Percentiles rank a stretch among this genome's conserved stretches.
Conservation (phyloP, 2,329 filamentous ascomycete species). For the Tolypocladium tundrense region DNA sequence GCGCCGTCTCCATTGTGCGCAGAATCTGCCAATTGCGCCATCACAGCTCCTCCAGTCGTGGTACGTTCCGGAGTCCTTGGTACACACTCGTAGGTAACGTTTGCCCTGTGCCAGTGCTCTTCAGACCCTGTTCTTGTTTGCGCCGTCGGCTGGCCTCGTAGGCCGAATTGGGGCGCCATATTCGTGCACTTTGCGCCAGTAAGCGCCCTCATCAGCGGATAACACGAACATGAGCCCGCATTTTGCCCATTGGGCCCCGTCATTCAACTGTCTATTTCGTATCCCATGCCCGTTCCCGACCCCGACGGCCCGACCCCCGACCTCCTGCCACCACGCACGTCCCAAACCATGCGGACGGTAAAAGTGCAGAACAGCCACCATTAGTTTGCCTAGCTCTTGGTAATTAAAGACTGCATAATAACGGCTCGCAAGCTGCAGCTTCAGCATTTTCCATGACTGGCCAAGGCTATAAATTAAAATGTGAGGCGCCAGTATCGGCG, state of each 20-base stretch:
- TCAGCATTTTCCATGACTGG: background rate
- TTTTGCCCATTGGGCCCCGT: background rate
- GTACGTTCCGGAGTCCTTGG: background rate
- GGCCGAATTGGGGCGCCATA: background rate
- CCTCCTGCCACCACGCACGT: background rate
- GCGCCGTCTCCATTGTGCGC: background rate
- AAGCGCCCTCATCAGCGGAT: background rate
- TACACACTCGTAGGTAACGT: too few relatives aligned
- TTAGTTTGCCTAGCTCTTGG: background rate
- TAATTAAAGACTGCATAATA: background rate
- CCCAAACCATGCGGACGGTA: background rate
- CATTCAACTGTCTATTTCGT: background rate
- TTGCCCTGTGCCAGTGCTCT: background rate
- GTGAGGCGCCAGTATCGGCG: background rate
- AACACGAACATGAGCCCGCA: background rate
- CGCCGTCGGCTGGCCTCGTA: background rate
- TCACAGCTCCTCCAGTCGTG: background rate
- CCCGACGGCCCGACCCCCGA: background rate
- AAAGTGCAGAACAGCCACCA: background rate
- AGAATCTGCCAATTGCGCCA: slow-evolving; percentile 8
- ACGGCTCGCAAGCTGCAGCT: background rate
- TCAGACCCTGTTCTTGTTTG: background rate
- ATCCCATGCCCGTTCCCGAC: background rate
- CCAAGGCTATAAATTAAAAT: background rate
- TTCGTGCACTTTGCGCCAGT: background rate